Conservation (phyloP, 2,329 filamentous ascomycete genomes). For the Fusarium miscanthi region DNA sequence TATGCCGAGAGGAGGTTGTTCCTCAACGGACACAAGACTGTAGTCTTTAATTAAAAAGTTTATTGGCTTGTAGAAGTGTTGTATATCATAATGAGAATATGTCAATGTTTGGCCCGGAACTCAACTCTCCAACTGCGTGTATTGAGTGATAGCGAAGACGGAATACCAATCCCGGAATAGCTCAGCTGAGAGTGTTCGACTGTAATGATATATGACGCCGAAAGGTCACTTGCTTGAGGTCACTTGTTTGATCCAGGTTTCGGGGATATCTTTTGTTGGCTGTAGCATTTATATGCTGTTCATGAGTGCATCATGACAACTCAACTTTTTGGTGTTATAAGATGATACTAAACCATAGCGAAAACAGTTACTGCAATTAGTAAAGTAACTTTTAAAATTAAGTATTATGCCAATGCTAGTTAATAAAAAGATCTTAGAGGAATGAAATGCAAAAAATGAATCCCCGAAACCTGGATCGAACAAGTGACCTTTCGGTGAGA, state of each 20-base stretch:
- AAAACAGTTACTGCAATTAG: too few species aligned
- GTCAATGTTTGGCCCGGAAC: too few species aligned
- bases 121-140: too few species aligned
- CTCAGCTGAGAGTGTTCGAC: slow-evolving; percentile 46
- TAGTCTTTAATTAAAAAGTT: slow-evolving; percentile 69
- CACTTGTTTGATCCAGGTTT: slow-evolving; percentile 45
- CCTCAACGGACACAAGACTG: slow-evolving; percentile 82
- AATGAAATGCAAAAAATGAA: slow-evolving; percentile 30
- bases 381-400: background rate
- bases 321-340: background rate
- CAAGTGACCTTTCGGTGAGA: slow-evolving; percentile 34
- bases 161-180: slow-evolving; percentile 38
- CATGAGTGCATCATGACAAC: background rate
- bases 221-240: slow-evolving; percentile 22
- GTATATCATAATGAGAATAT: background rate
- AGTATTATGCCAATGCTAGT: background rate
- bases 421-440: background rate
- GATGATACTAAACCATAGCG: too few species aligned
- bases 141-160: background rate
- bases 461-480: slow-evolving; percentile 41
- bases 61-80: background rate
- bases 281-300: background rate
- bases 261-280: slow-evolving; percentile 38
- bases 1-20: slow-evolving; percentile 82
- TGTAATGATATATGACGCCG: slow-evolving; percentile 38